Conservation (phyloP, 441 rosid species). For the Kokia cookei region DNA sequence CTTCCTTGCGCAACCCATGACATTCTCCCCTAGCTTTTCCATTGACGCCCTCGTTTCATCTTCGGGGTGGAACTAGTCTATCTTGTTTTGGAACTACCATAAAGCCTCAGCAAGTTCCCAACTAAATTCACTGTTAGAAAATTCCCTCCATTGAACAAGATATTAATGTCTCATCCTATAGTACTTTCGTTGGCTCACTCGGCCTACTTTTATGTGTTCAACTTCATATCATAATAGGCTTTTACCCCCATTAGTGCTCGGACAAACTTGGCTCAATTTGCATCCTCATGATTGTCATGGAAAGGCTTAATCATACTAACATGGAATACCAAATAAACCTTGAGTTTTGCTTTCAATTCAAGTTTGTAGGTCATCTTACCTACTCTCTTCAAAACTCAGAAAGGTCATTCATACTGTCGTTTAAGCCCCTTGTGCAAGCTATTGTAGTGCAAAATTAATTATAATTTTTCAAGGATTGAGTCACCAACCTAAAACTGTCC, state of each 20-base stretch:
- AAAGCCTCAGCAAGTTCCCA: background rate
- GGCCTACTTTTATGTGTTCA: background rate
- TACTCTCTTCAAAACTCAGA: background rate
- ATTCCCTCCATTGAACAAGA: background rate
- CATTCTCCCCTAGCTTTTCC: background rate
- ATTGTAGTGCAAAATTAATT: background rate
- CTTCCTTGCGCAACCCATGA: background rate
- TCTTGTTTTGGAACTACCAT: background rate
- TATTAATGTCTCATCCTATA: background rate
- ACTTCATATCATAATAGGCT: background rate
- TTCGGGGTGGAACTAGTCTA: background rate
- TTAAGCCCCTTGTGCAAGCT: background rate
- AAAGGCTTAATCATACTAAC: background rate
- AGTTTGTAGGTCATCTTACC: background rate
- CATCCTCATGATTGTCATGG: too few species aligned
- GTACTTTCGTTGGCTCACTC: background rate
- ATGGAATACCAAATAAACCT: background rate
- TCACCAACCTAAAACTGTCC: background rate
- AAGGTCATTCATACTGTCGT: too few species aligned
- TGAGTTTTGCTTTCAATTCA: background rate
- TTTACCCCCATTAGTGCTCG: background rate
- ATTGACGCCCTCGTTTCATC: background rate
- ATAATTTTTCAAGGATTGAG: background rate
- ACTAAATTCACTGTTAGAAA: background rate
- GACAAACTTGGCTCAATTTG: background rate